phyloP scores from a whole-genome alignment of 345 rosid genomes.

The Diplotaxis tenuifolia region DNA sequence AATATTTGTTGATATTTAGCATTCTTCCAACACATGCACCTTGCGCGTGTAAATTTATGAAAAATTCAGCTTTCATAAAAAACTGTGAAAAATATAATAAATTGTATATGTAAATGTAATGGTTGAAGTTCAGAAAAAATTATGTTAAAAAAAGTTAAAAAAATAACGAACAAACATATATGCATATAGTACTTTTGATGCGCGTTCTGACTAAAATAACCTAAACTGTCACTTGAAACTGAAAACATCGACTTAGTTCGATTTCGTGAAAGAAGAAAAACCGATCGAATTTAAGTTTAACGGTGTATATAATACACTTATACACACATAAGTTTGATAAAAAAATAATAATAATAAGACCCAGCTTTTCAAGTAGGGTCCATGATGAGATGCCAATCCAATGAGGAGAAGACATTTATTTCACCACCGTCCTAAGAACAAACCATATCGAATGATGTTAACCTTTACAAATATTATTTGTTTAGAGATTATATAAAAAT shows the following conservation, averaged over 20 bases:
- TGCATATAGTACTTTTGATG: background rate
- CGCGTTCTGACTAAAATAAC: background rate
- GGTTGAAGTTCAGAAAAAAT: background rate
- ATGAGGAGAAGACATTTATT: conserved; percentile 15
- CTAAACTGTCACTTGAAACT: background rate
- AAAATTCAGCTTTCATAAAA: too few species aligned
- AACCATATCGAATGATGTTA: conserved; percentile 7
- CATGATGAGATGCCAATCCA: conserved; percentile 26
- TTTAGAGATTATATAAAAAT: background rate
- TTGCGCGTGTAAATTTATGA: too few species aligned
- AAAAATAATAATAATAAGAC: too few species aligned
- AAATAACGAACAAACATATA: background rate
- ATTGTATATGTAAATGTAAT: too few species aligned
- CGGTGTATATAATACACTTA: too few species aligned
- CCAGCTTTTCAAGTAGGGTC: conserved; percentile 17
- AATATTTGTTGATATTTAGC: too few species aligned
- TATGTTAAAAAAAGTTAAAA: too few species aligned
- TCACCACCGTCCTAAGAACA: conserved; percentile 23
- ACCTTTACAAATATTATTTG: background rate
- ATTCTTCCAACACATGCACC: too few species aligned
- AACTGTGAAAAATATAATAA: too few species aligned
- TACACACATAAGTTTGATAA: too few species aligned
- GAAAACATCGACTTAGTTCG: background rate
- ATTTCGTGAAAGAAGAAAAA: background rate
- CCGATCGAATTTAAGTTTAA: background rate